Conservation (phyloP, 2,329 filamentous ascomycete species). For the Calonectria honghensis region DNA sequence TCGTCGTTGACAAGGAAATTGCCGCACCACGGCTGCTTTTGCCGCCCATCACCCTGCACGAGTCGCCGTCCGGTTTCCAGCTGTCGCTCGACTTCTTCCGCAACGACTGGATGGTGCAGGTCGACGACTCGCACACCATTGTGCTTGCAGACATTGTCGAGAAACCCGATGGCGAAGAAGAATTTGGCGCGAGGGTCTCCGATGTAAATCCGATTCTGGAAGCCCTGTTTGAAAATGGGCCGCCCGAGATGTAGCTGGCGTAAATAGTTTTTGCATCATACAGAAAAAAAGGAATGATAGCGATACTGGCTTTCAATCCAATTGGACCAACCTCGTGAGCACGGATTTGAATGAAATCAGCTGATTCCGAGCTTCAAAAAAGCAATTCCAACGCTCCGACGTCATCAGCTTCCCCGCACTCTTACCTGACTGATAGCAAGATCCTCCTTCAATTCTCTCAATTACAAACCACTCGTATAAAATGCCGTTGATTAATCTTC, state of each 20-base stretch:
- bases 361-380: neutral
- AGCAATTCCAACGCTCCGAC: neutral
- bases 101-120: conserved; percentile 30
- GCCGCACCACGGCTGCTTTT: conserved; percentile 9
- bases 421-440: neutral
- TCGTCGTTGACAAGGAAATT: conserved; percentile 22
- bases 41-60: conserved; percentile 24
- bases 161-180: conserved; percentile 2
- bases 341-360: neutral
- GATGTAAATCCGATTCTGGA: neutral
- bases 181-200: neutral
- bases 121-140: conserved; percentile 5
- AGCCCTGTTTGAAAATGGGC: neutral
- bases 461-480: neutral
- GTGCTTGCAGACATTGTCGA: conserved; percentile 26
- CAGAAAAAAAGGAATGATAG: neutral
- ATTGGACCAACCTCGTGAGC: neutral
- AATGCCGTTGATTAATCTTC: neutral
- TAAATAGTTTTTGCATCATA: neutral
- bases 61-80: conserved; percentile 14
- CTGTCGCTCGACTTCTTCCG: conserved; percentile 34
- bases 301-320: no score
- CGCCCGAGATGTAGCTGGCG: no score
- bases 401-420: neutral
- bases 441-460: neutral